Evolutionary conservation across 306 rosid genomes (phyloP).

Genomic region (Heteromeles arbutifolia): DNA sequence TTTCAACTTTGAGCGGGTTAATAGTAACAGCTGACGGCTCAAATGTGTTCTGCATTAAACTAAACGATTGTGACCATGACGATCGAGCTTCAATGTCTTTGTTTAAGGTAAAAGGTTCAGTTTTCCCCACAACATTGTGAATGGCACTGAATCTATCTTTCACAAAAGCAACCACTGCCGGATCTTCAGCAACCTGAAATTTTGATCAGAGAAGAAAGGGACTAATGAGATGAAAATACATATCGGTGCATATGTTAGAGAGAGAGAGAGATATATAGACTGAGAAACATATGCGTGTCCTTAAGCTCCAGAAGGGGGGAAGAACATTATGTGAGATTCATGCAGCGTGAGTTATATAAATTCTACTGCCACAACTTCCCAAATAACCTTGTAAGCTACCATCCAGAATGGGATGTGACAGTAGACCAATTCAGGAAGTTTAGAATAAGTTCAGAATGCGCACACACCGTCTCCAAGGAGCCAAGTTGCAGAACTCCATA

Average conservation of each 20-base stretch:
- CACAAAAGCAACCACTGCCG: conserved; percentile 38
- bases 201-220: conserved; percentile 22
- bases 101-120: conserved; percentile 15
- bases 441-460: conserved; percentile 17
- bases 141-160: conserved; percentile 47
- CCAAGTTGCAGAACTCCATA: conserved; percentile 88
- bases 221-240: conserved; percentile 16
- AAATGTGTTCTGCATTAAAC: conserved; percentile 29
- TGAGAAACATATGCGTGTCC: background rate
- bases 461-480: conserved; percentile 64
- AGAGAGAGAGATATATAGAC: background rate
- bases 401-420: background rate
- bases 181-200: conserved; percentile 75
- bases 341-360: background rate
- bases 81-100: conserved; percentile 27
- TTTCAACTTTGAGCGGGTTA: conserved; percentile 27
- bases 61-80: conserved; percentile 26
- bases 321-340: background rate
- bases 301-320: background rate
- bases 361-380: background rate
- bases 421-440: background rate
- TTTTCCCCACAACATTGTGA: conserved; percentile 23
- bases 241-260: too few relatives aligned
- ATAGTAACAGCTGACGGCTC: conserved; percentile 29
- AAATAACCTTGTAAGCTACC: background rate